phyloP scores from a whole-genome alignment of 192 early-diverging fungal genomes.

The Umbelopsis sp. region DNA sequence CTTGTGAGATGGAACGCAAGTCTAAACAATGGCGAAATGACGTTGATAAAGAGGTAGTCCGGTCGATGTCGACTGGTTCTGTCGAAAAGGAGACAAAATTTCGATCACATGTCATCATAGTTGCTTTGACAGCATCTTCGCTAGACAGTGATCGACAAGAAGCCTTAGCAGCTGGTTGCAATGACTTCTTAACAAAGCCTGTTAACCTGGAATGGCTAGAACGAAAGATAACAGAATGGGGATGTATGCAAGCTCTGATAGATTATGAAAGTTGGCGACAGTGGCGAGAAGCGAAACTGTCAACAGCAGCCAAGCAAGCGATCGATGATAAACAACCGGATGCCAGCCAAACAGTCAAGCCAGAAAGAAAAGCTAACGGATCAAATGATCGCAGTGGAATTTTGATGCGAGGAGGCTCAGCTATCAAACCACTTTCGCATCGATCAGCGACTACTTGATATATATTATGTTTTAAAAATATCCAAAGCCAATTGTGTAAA shows the following conservation, averaged over 20 bases:
- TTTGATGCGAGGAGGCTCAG: neutral
- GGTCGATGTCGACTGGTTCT: neutral
- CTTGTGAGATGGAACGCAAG: conserved; percentile 51
- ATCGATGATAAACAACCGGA: neutral
- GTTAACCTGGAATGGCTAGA: conserved; percentile 82
- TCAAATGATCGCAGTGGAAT: neutral
- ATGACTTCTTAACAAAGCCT: conserved; percentile 91
- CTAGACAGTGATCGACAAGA: conserved; percentile 67
- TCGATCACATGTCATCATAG: conserved; percentile 79
- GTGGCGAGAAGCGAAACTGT: conserved; percentile 43
- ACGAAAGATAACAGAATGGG: conserved; percentile 89
- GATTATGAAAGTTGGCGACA: conserved; percentile 74
- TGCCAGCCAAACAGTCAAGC: neutral
- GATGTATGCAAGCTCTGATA: conserved; percentile 89
- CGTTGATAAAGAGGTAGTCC: neutral
- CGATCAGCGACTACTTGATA: neutral
- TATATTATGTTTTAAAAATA: too few relatives aligned
- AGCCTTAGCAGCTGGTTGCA: conserved; percentile 83
- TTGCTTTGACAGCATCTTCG: conserved; percentile 84
- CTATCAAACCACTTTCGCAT: neutral
- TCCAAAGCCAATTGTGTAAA: too few relatives aligned
- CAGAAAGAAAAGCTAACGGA: neutral
- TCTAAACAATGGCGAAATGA: neutral
- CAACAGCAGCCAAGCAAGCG: neutral
- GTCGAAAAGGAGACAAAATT: conserved; percentile 19